Evolutionary conservation across 495 filamentous ascomycete genomes (phyloP).

Genomic region (Recurvomyces mirabilis): DNA sequence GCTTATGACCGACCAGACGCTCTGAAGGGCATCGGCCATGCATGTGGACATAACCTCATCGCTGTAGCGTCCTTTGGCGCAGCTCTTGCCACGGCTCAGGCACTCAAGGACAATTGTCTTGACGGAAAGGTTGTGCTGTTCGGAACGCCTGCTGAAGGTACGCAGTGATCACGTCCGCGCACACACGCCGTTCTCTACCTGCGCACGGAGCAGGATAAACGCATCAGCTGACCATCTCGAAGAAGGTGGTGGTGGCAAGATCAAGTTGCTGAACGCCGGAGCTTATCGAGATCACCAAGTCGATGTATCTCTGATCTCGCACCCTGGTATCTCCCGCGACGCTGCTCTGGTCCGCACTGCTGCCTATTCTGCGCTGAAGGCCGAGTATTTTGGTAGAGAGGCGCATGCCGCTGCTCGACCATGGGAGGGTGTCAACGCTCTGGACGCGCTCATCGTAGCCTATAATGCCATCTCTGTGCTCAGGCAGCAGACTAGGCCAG

Average conservation of each 20-base stretch:
- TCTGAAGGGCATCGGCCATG: constrained; percentile 18
- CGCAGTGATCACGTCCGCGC: too few species aligned
- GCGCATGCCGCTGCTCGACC: constrained; percentile 52
- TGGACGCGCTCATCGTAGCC: constrained; percentile 48
- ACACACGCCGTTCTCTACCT: too few species aligned
- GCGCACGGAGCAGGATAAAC: too few species aligned
- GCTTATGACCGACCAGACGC: too few species aligned
- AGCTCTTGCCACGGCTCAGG: constrained; percentile 44
- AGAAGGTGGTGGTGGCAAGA: constrained; percentile 58
- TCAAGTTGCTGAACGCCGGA: constrained; percentile 48
- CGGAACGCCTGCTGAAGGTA: constrained; percentile 57
- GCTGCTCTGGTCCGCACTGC: constrained; percentile 38
- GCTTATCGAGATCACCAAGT: constrained; percentile 46
- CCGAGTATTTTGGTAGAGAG: constrained; percentile 41
- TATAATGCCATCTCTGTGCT: constrained; percentile 53
- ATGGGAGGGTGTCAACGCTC: constrained; percentile 53
- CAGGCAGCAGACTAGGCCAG: constrained; percentile 52
- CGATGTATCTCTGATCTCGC: constrained; percentile 56
- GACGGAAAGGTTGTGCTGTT: constrained; percentile 50
- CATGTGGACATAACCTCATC: constrained; percentile 23
- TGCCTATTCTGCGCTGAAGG: constrained; percentile 38
- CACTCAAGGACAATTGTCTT: constrained; percentile 37
- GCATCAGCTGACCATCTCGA: background rate
- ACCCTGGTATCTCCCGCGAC: constrained; percentile 35
- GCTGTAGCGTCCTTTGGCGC: constrained; percentile 43